Evolutionary conservation across 208 protist genomes (phyloP).

Genomic region (Blastocrithidia nonstop): DNA sequence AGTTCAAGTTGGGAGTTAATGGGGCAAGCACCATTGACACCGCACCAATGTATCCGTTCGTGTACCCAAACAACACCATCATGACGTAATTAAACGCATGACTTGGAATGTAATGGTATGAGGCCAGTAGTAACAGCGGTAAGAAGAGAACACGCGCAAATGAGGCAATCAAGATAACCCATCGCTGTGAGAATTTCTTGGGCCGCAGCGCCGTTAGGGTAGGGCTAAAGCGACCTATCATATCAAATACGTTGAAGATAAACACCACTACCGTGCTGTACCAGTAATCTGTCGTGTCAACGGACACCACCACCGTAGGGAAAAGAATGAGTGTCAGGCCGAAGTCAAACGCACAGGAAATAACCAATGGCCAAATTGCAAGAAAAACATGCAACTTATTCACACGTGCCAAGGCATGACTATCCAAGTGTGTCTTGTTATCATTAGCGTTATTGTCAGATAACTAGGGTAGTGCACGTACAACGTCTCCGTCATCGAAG

Average conservation of each 20-base stretch:
- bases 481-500: too few relatives aligned
- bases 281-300: slow-evolving; percentile 30
- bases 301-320: slow-evolving; percentile 42
- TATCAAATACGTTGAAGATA: slow-evolving; percentile 52
- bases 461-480: too few relatives aligned
- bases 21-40: slow-evolving; percentile 67
- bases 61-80: slow-evolving; percentile 23
- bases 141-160: slow-evolving; percentile 36
- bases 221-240: slow-evolving; percentile 20
- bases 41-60: slow-evolving; percentile 64
- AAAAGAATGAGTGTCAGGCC: slow-evolving; percentile 50
- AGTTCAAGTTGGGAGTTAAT: slow-evolving; percentile 13
- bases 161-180: slow-evolving; percentile 15
- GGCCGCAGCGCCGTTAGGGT: slow-evolving; percentile 31
- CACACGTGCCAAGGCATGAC: slow-evolving; percentile 15
- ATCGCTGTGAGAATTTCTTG: slow-evolving; percentile 16
- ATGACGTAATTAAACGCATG: slow-evolving; percentile 32
- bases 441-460: too few relatives aligned
- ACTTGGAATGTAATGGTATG: slow-evolving; percentile 23
- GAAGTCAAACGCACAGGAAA: slow-evolving; percentile 55
- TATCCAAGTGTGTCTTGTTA: slow-evolving; percentile 5
- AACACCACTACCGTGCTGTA: slow-evolving; percentile 60
- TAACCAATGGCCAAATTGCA: slow-evolving; percentile 57
- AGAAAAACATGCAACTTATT: slow-evolving; percentile 39
- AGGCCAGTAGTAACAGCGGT: slow-evolving; percentile 55